Conservation (phyloP, 805 yeast species). For the Yamadazyma insecticola region DNA sequence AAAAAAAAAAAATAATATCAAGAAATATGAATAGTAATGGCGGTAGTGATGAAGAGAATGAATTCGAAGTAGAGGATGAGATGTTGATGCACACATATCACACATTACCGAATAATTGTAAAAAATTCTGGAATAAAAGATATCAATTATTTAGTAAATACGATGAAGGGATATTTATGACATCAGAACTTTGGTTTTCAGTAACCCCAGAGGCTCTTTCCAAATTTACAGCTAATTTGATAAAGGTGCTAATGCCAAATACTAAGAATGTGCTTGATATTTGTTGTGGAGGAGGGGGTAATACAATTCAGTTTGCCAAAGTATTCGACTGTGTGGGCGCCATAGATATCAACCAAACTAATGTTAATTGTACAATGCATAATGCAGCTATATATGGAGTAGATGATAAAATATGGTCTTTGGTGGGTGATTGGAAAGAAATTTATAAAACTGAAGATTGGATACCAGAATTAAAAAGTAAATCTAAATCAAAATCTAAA, state of each 20-base stretch:
- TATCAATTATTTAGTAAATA: conserved; percentile 54
- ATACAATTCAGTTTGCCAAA: conserved; percentile 69
- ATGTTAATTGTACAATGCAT: conserved; percentile 60
- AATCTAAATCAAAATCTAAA: conserved; percentile 14
- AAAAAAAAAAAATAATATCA: no score
- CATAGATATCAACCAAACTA: conserved; percentile 55
- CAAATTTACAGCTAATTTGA: conserved; percentile 49
- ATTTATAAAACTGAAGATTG: conserved; percentile 20
- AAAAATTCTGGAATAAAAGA: conserved; percentile 63
- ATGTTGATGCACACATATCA: conserved; percentile 33
- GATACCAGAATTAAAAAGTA: conserved; percentile 24
- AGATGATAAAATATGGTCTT: conserved; percentile 44
- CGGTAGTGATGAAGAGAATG: no score
- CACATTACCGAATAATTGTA: conserved; percentile 36
- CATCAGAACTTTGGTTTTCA: conserved; percentile 76
- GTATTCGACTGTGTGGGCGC: conserved; percentile 55
- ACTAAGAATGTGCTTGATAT: conserved; percentile 54
- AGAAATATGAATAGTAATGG: no score
- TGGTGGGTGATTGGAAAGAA: conserved; percentile 47
- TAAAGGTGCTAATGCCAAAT: conserved; percentile 47
- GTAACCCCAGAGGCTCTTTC: conserved; percentile 84
- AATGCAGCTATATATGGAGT: conserved; percentile 66
- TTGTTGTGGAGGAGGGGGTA: conserved; percentile 89
- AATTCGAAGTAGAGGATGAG: no score
- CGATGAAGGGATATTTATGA: conserved; percentile 66